phyloP scores from a whole-genome alignment of 1,284 basidiomycete genomes.

The Porphyrellus sp. region DNA sequence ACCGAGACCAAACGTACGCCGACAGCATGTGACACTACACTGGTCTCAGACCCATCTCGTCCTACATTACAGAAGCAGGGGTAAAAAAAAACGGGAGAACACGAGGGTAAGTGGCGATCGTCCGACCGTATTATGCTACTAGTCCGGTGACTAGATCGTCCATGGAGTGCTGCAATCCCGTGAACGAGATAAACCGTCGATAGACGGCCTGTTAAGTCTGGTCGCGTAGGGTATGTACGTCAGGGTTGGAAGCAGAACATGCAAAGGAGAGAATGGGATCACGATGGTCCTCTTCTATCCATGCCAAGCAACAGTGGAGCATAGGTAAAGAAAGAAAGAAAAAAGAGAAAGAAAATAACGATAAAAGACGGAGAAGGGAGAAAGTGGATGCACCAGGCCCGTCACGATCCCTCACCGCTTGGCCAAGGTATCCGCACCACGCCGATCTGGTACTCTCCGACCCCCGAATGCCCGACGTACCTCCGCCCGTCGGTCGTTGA shows the following conservation, averaged over 20 bases:
- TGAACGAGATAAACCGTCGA: no score
- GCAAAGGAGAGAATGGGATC: not conserved
- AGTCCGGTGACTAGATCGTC: no score
- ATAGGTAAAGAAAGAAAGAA: no score
- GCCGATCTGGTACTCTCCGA: conserved; percentile 34
- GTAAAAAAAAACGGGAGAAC: not conserved
- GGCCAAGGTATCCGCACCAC: conserved; percentile 30
- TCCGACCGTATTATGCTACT: not conserved
- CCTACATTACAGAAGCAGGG: conserved; percentile 7
- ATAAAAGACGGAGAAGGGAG: not conserved
- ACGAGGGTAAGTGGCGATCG: not conserved
- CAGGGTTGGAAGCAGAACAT: not conserved
- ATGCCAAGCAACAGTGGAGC: no score
- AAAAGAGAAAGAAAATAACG: not conserved
- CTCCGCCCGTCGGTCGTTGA: not conserved
- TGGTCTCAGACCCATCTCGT: conserved; percentile 9
- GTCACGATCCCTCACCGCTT: conserved; percentile 11
- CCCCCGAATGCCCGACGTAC: conserved; percentile 13
- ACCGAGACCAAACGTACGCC: not conserved
- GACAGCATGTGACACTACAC: not conserved
- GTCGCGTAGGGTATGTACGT: no score
- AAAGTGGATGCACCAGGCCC: not conserved
- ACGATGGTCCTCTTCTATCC: not conserved
- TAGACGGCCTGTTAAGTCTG: no score
- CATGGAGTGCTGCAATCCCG: no score